These are phyloP conservation scores for Plectosphaerella plurivora DNA, from an alignment of 2,329 filamentous ascomycete species.

Conservation along the genomic window DNA sequence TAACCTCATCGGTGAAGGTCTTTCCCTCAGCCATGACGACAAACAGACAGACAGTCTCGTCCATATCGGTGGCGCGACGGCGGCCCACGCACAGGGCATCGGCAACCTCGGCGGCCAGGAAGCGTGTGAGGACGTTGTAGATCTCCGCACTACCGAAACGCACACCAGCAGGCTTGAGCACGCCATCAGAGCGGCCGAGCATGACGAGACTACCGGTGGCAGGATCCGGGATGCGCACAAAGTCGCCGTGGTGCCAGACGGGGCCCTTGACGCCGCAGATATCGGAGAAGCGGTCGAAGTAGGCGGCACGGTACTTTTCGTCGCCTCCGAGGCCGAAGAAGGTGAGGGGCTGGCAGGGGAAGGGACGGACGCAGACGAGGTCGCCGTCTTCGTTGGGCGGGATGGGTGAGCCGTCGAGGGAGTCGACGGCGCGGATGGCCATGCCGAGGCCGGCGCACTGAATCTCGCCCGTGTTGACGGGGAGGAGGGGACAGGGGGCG, in stretches of 20 bases:
- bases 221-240: conserved; percentile 64
- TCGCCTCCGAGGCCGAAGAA: conserved; percentile 76
- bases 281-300: conserved; percentile 76
- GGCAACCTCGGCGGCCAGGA: conserved; percentile 73
- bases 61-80: conserved; percentile 63
- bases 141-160: conserved; percentile 93
- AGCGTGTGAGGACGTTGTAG: conserved; percentile 85
- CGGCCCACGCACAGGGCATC: conserved; percentile 87
- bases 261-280: conserved; percentile 30
- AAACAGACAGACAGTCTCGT: conserved; percentile 87
- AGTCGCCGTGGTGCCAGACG: conserved; percentile 94
- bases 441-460: conserved; percentile 76
- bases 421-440: conserved; percentile 62
- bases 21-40: conserved; percentile 65
- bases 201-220: conserved; percentile 76
- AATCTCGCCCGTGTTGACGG: conserved; percentile 69
- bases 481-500: conserved; percentile 71
- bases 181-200: conserved; percentile 88
- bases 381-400: conserved; percentile 71
- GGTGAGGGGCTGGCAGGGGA: conserved; percentile 84
- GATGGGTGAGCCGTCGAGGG: conserved; percentile 49
- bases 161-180: conserved; percentile 88
- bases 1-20: conserved; percentile 56
- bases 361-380: conserved; percentile 79
- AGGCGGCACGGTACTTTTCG: conserved; percentile 75